Base-by-base conservation (phyloP, 2,329 filamentous ascomycete species). In the Penicillium sp. region DNA sequence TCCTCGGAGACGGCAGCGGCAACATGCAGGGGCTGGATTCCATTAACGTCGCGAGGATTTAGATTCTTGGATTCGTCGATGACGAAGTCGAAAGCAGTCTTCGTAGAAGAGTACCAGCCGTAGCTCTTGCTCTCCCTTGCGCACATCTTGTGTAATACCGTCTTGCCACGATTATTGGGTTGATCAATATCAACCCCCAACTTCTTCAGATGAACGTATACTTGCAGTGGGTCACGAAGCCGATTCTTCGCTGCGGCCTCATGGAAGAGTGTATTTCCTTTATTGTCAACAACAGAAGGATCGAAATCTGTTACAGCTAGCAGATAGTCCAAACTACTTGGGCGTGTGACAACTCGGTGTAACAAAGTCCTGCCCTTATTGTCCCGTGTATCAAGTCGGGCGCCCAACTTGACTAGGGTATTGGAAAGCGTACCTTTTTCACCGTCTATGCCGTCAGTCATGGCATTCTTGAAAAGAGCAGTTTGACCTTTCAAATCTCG, bases 21-120 rank as follows among this genome's bases (percentile, higher is more conserved):
- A 24, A 62, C 35, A 47, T 63, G 60, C 21, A 61, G 20, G 8
- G 62, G 62, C 14, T 57, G 55, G 26, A 62, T 49, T 3, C 55
- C 60, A 12, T 26, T 11, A 16, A 23, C 6, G 20, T 58, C 35
- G 14, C 62, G 57, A 11, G 59, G 28, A 2, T 60, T 54, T 14
- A 60, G 16, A 50, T 60, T 47, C 5, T 57, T 61, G 3, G 58
- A 60, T 40, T 56, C 54, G 35, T 53, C 6, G 28, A 63, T 54
- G 18, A 63, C 28, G 12, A 61, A 60, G 24, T 52, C 49, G 18
- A 52, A 28, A 18, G 18, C 23, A 45, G 49, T 52, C 38, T 33
- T 45, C 24, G 9, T 14, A 45, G 49, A 30, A 23, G 49, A 24
- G 5, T 52, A 45, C 38, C 49, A 43, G 38, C 49, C 33, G 24